Conservation (phyloP, 768 basidiomycete species). For the Artomyces pyxidatus region DNA sequence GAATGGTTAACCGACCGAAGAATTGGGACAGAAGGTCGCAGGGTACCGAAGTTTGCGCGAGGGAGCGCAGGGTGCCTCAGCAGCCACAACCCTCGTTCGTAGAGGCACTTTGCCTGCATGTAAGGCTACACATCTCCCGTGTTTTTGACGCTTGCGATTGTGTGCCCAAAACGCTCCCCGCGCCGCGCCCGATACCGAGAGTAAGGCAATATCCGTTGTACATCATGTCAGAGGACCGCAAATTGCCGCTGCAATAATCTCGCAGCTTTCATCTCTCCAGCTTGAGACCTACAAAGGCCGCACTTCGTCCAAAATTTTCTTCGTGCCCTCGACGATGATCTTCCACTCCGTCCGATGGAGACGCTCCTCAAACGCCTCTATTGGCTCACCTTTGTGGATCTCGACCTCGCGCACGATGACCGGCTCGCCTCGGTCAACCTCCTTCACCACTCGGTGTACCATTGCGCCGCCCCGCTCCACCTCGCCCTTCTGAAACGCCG, state of each 20-base stretch:
- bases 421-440: conserved; percentile 90
- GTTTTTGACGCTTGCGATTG: too few relatives aligned
- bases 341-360: conserved; percentile 84
- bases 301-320: conserved; percentile 53
- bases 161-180: too few relatives aligned
- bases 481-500: conserved; percentile 80
- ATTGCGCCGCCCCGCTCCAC: conserved; percentile 76
- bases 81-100: too few relatives aligned
- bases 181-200: not conserved
- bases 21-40: too few relatives aligned
- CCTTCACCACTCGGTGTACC: conserved; percentile 89
- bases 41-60: too few relatives aligned
- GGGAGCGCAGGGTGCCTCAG: too few relatives aligned
- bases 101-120: too few relatives aligned
- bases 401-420: conserved; percentile 73
- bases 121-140: too few relatives aligned
- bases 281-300: not conserved
- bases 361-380: conserved; percentile 65
- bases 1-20: too few relatives aligned
- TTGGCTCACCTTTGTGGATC: conserved; percentile 60
- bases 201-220: not conserved
- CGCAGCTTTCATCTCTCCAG: not conserved
- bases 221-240: too few relatives aligned
- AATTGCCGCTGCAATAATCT: not conserved
- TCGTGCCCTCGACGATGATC: conserved; percentile 83